phyloP scores from a whole-genome alignment of 257 asterid species.

The Handroanthus guayacan region DNA sequence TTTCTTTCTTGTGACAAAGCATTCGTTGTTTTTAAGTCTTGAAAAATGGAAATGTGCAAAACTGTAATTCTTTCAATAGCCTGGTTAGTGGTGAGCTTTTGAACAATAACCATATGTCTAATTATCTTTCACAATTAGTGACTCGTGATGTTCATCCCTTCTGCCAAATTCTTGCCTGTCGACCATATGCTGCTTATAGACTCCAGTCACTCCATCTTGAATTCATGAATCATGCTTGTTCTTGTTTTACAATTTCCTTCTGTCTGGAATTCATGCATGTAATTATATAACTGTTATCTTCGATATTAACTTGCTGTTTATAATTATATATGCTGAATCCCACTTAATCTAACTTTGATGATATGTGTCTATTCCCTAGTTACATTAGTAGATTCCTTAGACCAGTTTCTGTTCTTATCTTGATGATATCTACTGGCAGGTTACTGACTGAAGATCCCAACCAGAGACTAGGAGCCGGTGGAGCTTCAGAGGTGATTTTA shows the following conservation, averaged over 20 bases:
- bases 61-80: neutral
- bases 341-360: neutral
- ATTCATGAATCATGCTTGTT: neutral
- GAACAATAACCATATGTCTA: constrained; percentile 3
- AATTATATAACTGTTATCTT: constrained; percentile 15
- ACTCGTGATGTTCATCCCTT: neutral
- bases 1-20: neutral
- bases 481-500: constrained; percentile 82
- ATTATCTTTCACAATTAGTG: neutral
- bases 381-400: constrained; percentile 7
- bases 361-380: neutral
- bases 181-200: neutral
- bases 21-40: neutral
- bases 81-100: neutral
- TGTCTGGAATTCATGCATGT: neutral
- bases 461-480: constrained; percentile 94
- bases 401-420: constrained; percentile 3
- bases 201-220: neutral
- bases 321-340: neutral
- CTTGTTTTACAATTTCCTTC: neutral
- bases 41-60: neutral
- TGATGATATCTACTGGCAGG: constrained; percentile 46
- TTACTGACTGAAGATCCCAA: constrained; percentile 94
- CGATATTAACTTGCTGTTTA: neutral
- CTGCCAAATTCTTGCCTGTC: constrained; percentile 8